phyloP scores from a whole-genome alignment of 1,284 basidiomycete genomes.

The Pterula multifida region DNA sequence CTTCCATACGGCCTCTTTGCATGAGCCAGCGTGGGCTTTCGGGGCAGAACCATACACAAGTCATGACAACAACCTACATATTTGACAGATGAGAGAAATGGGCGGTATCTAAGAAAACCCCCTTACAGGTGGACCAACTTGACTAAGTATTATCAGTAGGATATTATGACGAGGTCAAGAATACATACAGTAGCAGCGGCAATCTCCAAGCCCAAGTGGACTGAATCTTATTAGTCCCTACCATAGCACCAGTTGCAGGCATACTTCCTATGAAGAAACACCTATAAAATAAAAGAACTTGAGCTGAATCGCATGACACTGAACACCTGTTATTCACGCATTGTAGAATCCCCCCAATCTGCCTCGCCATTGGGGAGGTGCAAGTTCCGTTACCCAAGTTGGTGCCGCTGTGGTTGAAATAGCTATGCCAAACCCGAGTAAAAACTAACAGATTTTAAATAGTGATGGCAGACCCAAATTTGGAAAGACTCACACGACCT shows the following conservation, averaged over 20 bases:
- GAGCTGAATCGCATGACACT: background rate
- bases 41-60: constrained; percentile 16
- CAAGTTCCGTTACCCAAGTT: constrained; percentile 18
- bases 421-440: constrained; percentile 20
- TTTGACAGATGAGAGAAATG: background rate
- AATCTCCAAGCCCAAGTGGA: constrained; percentile 19
- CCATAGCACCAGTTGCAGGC: constrained; percentile 19
- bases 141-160: constrained; percentile 2
- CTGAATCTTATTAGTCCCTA: constrained; percentile 14
- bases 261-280: constrained; percentile 19
- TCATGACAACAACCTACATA: constrained; percentile 13
- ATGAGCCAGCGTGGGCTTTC: constrained; percentile 11
- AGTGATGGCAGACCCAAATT: background rate
- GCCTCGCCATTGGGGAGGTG: constrained; percentile 18
- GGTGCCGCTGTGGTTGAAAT: constrained; percentile 19
- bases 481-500: constrained; percentile 14
- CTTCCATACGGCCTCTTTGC: constrained; percentile 12
- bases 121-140: constrained; percentile 15
- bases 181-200: constrained; percentile 16
- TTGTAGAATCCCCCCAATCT: constrained; percentile 18
- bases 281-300: constrained; percentile 4
- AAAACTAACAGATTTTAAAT: constrained; percentile 10
- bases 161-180: constrained; percentile 11
- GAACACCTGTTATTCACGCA: constrained; percentile 9
- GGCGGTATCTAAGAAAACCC: background rate